These are phyloP conservation scores for Kluyveromyces dobzhanskii DNA, from an alignment of 805 yeast genomes.

Conservation along the genomic window DNA sequence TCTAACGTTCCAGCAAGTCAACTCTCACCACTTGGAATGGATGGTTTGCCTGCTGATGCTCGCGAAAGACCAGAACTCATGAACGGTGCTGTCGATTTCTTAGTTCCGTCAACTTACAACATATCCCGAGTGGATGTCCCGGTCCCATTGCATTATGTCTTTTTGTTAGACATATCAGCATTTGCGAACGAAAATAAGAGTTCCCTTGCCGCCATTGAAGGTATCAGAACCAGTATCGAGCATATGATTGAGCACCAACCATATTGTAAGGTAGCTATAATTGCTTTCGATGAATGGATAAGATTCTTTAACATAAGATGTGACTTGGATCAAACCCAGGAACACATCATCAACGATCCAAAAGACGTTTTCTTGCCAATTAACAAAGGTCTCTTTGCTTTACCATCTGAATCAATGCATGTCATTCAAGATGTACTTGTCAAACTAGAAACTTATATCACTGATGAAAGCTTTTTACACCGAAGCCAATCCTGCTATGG, in stretches of 20 bases:
- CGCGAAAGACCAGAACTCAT: conserved; percentile 58
- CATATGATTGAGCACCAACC: conserved; percentile 25
- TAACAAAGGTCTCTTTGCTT: conserved; percentile 67
- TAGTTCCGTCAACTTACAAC: conserved; percentile 70
- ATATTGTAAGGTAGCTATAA: conserved; percentile 54
- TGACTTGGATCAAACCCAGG: conserved; percentile 44
- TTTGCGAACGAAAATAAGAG: conserved; percentile 51
- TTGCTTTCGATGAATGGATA: conserved; percentile 64
- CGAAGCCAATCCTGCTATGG: conserved; percentile 63
- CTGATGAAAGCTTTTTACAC: conserved; percentile 21
- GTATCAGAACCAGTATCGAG: conserved; percentile 50
- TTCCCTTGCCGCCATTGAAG: conserved; percentile 49
- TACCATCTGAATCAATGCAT: conserved; percentile 56
- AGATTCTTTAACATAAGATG: conserved; percentile 67
- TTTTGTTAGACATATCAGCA: conserved; percentile 64
- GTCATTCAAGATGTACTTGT: conserved; percentile 63
- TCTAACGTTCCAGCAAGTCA: conserved; percentile 64
- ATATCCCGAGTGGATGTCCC: conserved; percentile 34
- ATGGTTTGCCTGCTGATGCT: conserved; percentile 57
- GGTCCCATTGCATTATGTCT: conserved; percentile 56
- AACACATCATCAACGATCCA: conserved; percentile 58
- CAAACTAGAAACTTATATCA: conserved; percentile 33
- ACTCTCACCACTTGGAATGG: conserved; percentile 48
- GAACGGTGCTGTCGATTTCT: conserved; percentile 76
- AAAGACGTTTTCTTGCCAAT: conserved; percentile 63